Conservation (phyloP, 306 rosid species). For the Vicia sativa region DNA sequence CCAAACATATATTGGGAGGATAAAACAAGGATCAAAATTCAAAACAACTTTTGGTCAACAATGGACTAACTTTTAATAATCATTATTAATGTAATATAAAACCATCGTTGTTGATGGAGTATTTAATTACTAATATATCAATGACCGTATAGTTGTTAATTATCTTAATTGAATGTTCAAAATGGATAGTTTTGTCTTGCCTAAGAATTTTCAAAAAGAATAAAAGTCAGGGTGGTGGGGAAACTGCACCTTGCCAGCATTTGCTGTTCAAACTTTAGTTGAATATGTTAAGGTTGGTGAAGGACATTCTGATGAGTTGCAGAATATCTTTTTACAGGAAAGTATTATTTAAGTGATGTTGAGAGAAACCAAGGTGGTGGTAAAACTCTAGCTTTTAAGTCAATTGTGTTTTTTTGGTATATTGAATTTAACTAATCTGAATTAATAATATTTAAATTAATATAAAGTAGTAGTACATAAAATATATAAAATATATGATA, state of each 20-base stretch:
- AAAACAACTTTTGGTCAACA: constrained; percentile 5
- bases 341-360: no score
- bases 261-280: constrained; percentile 59
- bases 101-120: neutral
- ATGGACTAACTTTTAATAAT: neutral
- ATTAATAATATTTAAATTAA: no score
- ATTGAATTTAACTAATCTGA: no score
- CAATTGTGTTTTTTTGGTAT: no score
- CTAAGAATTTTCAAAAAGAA: constrained; percentile 64
- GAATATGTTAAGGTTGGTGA: no score
- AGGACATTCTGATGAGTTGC: no score
- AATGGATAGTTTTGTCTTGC: constrained; percentile 71
- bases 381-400: no score
- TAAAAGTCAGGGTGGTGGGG: constrained; percentile 71
- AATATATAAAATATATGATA: no score
- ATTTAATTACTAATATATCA: constrained; percentile 2
- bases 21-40: no score
- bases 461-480: no score
- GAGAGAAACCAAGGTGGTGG: no score
- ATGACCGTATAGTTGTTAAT: neutral
- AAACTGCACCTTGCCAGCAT: constrained; percentile 86
- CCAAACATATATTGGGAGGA: neutral
- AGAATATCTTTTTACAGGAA: no score
- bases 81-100: neutral
- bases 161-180: constrained; percentile 59